Conservation (phyloP, 129 eudicot genomes). For the Artemisia argyi region DNA sequence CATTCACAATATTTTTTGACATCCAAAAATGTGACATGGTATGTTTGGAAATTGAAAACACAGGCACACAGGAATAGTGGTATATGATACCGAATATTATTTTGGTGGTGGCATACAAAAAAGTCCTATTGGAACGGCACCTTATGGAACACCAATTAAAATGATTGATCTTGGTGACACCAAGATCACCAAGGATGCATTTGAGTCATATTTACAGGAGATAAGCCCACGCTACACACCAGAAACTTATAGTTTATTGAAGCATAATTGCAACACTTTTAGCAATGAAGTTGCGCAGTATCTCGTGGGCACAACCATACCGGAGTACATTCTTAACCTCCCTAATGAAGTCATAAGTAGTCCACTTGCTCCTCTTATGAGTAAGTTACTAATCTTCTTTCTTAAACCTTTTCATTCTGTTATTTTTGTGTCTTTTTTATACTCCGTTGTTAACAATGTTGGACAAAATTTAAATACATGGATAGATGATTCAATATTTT, state of each 20-base stretch:
- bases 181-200: slow-evolving; percentile 61
- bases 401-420: not conserved
- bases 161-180: slow-evolving; percentile 76
- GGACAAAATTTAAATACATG: no score
- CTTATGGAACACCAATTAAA: slow-evolving; percentile 73
- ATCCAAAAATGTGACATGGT: slow-evolving; percentile 8
- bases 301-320: slow-evolving; percentile 64
- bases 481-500: no score
- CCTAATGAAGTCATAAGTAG: slow-evolving; percentile 80
- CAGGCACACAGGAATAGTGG: slow-evolving; percentile 65
- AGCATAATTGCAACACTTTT: slow-evolving; percentile 84
- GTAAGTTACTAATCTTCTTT: slow-evolving; percentile 43
- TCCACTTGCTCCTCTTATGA: slow-evolving; percentile 68
- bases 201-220: slow-evolving; percentile 64
- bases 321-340: slow-evolving; percentile 78
- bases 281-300: slow-evolving; percentile 90
- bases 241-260: slow-evolving; percentile 71
- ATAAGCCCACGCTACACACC: slow-evolving; percentile 80
- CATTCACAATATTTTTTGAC: slow-evolving; percentile 7
- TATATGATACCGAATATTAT: slow-evolving; percentile 73
- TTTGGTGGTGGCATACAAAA: slow-evolving; percentile 85
- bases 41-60: slow-evolving; percentile 6
- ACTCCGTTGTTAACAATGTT: no score
- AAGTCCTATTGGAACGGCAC: slow-evolving; percentile 58
- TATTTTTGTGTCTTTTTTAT: no score